Conservation (phyloP, 108 stramenopile genomes). For the Cyclotella cryptica region DNA sequence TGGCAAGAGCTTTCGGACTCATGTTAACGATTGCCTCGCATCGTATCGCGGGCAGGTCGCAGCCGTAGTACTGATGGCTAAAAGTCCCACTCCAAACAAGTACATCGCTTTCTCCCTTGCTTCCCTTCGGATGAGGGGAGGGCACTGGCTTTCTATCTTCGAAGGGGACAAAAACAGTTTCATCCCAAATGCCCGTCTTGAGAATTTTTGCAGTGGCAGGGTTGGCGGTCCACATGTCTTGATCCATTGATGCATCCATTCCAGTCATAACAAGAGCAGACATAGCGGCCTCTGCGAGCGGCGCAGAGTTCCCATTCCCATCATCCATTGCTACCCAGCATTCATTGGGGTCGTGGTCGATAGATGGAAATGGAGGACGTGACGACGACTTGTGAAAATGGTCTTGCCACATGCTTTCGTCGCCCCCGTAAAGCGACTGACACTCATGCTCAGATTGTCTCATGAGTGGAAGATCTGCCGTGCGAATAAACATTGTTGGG, state of each 20-base stretch:
- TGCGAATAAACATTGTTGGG: conserved; percentile 40
- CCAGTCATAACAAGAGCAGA: conserved; percentile 60
- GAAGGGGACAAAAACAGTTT: conserved; percentile 30
- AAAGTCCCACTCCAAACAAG: conserved; percentile 78
- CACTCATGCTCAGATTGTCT: conserved; percentile 17
- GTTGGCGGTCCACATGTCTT: conserved; percentile 65
- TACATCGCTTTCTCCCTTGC: conserved; percentile 45
- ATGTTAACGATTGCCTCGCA: conserved; percentile 70
- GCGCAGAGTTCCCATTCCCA: conserved; percentile 62
- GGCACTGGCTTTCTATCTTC: conserved; percentile 7
- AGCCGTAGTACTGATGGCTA: conserved; percentile 67
- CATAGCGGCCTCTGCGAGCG: conserved; percentile 70
- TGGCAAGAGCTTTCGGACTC: conserved; percentile 59
- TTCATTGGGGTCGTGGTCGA: conserved; percentile 68
- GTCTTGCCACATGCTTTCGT: conserved; percentile 28
- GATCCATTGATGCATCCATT: conserved; percentile 52
- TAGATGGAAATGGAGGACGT: conserved; percentile 65
- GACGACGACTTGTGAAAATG: conserved; percentile 59
- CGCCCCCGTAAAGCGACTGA: background rate
- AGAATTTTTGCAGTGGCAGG: conserved; percentile 52
- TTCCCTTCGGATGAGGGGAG: conserved; percentile 40
- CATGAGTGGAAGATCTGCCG: conserved; percentile 49
- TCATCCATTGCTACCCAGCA: conserved; percentile 76
- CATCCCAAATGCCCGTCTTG: conserved; percentile 37
- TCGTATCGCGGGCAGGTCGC: conserved; percentile 80